Percentiles rank a stretch among this genome's conserved stretches.
Evolutionary conservation across 176 grass and related monocot genomes (phyloP).

Genomic region (Ensete ventricosum): DNA sequence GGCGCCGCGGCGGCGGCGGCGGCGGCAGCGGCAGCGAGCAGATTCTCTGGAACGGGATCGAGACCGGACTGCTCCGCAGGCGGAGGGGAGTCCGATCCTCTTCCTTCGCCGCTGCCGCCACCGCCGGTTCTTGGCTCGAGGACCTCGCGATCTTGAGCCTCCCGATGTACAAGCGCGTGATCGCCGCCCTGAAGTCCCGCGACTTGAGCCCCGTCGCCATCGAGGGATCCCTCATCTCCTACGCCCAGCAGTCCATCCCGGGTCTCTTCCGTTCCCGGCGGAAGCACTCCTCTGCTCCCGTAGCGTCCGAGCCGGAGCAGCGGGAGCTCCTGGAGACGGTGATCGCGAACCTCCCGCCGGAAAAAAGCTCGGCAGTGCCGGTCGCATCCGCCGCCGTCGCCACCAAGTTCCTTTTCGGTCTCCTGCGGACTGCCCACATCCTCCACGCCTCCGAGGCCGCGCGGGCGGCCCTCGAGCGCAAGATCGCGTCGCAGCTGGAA

Average conservation of each 20-base stretch:
- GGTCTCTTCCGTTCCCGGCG: conserved; percentile 63
- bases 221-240: conserved; percentile 69
- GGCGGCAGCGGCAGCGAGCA: conserved; percentile 3
- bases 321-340: conserved; percentile 71
- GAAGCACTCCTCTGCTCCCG: conserved; percentile 48
- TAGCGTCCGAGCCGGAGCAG: conserved; percentile 62
- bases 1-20: background rate
- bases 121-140: conserved; percentile 41
- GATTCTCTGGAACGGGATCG: conserved; percentile 33
- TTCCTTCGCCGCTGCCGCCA: conserved; percentile 26
- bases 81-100: conserved; percentile 23
- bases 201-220: conserved; percentile 37
- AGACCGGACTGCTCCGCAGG: conserved; percentile 19
- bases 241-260: conserved; percentile 67
- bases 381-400: conserved; percentile 34
- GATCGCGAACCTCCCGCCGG: conserved; percentile 39
- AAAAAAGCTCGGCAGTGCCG: conserved; percentile 35
- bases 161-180: conserved; percentile 69
- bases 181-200: conserved; percentile 50
- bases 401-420: conserved; percentile 62
- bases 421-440: conserved; percentile 67
- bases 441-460: conserved; percentile 44
- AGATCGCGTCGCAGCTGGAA: conserved; percentile 59
- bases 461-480: conserved; percentile 41
- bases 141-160: conserved; percentile 59